Evolutionary conservation across 2,329 filamentous ascomycete species (phyloP).

Genomic region (Juglanconis juglandina): DNA sequence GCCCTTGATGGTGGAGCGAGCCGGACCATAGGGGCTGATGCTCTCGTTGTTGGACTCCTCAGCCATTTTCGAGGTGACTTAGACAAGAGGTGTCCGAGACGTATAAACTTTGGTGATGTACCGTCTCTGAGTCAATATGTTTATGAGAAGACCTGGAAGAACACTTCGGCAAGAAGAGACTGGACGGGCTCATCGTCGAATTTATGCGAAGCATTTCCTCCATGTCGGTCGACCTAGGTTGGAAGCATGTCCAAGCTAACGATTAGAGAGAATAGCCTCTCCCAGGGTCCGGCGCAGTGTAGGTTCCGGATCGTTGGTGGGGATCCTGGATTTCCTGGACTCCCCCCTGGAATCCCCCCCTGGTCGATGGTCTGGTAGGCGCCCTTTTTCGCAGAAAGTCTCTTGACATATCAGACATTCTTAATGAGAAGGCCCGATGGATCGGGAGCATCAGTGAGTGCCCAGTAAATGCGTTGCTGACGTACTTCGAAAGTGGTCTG

Average conservation of each 20-base stretch:
- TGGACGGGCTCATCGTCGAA: background rate
- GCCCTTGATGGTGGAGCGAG: slow-evolving; percentile 62
- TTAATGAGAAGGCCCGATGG: background rate
- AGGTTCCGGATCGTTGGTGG: too few relatives aligned
- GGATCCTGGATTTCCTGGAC: too few relatives aligned
- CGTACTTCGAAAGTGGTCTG: background rate
- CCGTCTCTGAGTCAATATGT: background rate
- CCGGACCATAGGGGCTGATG: slow-evolving; percentile 62
- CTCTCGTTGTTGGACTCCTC: slow-evolving; percentile 42
- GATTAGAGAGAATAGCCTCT: background rate
- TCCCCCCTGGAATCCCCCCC: too few relatives aligned
- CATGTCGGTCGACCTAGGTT: too few relatives aligned
- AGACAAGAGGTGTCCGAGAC: background rate
- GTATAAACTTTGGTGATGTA: background rate
- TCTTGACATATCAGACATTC: background rate
- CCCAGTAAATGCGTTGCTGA: background rate
- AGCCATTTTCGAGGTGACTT: background rate
- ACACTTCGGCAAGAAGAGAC: background rate
- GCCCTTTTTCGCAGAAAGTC: background rate
- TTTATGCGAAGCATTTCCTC: background rate
- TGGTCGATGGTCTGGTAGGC: background rate
- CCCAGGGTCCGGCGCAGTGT: background rate
- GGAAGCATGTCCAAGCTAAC: too few relatives aligned
- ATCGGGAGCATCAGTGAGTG: background rate
- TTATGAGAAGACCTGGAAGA: background rate